Evolutionary conservation across 495 filamentous ascomycete genomes (phyloP), one percentile per base, ranked within the genome.

Genomic region (Entonaema liquescens): DNA sequence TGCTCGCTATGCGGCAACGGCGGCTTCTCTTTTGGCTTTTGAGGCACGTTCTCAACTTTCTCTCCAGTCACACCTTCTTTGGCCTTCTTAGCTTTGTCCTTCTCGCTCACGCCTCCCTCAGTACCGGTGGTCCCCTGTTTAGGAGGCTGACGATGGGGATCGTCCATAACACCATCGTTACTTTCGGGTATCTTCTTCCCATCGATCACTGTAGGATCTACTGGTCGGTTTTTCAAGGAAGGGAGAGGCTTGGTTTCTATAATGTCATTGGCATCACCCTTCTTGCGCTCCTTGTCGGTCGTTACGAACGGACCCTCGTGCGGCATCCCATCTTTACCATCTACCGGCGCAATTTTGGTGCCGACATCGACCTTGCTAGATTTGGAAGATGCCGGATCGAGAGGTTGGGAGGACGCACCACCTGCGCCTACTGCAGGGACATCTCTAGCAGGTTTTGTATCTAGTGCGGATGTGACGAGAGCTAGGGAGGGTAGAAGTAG

Each of bases 311-410:
- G 95, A 8, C 95, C 95, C 25, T 89, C 88, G 77, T 99, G 95
- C 33, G 95, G 95, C 83, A 93, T 94, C 26, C 95, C 95, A 85
- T 99, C 95, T 69, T 93, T 91, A 35, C 95, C 96, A 77, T 99
- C 95, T 5, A 98, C 91, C 1, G 96, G 95, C 68, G 93, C 93
- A 83, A 95, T 89, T 81, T 92, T 93, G 65, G 92, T 94, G 54
- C 92, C 92, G 68, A 83, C 66, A 5, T 81, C 83, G 57, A 78
- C 78, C 38, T 81, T 81, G 55, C 72, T 68, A 69, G 79, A 79
- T 31, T 65, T 78, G 21, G 67, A 38, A 15, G 70, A 65, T 15
- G 62, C 59, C 26, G 76, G 73, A 60, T 76, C 79, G n/a, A 78
- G 62, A 21, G 68, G 66, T 49, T 71, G 72, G 26, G 59, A 56